Conservation (phyloP, 352 stramenopile genomes). For the Phytophthora pisi region DNA sequence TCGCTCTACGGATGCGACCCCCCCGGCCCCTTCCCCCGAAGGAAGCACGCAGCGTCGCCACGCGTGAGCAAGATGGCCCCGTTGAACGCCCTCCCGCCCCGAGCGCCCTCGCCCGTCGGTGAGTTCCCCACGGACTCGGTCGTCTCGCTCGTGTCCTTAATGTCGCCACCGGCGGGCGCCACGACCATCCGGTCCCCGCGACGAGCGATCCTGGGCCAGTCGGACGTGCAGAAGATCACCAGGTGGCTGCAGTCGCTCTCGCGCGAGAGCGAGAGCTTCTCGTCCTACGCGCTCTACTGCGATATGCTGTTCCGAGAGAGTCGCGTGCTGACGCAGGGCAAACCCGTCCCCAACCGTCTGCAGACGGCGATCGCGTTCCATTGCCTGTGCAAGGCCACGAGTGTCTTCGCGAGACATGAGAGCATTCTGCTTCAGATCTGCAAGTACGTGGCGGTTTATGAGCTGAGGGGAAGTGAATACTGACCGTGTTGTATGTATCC, state of each 20-base stretch:
- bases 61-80: conserved; percentile 26
- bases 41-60: conserved; percentile 19
- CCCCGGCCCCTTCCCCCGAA: conserved; percentile 17
- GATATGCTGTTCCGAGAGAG: conserved; percentile 78
- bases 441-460: conserved; percentile 25
- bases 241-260: conserved; percentile 64
- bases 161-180: conserved; percentile 7
- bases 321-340: conserved; percentile 60
- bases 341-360: conserved; percentile 66
- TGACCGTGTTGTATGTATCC: background rate
- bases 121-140: conserved; percentile 38
- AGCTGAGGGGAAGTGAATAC: background rate
- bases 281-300: conserved; percentile 77
- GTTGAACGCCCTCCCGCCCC: conserved; percentile 11
- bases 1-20: conserved; percentile 4
- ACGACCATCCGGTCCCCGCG: conserved; percentile 15
- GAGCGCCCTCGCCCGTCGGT: conserved; percentile 43
- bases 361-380: conserved; percentile 80
- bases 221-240: conserved; percentile 68
- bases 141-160: conserved; percentile 14
- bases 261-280: conserved; percentile 45
- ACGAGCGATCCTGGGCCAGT: conserved; percentile 42
- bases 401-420: conserved; percentile 69
- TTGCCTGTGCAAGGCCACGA: conserved; percentile 66
- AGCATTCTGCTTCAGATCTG: conserved; percentile 63